Evolutionary conservation across 2,329 filamentous ascomycete species (phyloP), one percentile per base, ranked within the genome.

Genomic region (Diaporthe eres): DNA sequence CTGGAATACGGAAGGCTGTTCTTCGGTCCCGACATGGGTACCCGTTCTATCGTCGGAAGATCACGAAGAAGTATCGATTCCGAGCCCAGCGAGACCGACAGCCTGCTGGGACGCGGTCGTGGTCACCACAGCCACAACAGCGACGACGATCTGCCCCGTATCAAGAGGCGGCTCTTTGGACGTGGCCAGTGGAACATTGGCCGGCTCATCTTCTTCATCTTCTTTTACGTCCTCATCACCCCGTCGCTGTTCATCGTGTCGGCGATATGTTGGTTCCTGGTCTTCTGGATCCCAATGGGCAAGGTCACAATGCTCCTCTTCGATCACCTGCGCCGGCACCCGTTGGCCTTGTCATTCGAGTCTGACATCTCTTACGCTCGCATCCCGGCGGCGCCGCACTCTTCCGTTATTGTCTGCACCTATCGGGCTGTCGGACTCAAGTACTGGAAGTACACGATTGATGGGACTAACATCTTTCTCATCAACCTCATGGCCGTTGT

Each of bases 361-460:
- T 94, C 94, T 13, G 96, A 98, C 82, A 92, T 91, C 74, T 90
- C 92, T 75, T 94, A 94, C 81, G 92, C 94, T 37, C 93, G 96
- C 74, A 88, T 89, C 17, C 90, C 91, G 10, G 92, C 93, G 63
- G 92, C 92, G 22, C 92, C 94, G 28, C 94, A 95, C 61, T 94
- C 94, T 22, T 96, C 96, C 15, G 96, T 99, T 77, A 88, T 99
- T 25, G 89, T 99, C 47, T 99, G 97, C 89, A 99, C 97, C 8
- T 99, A 99, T 85, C 94, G 97, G 75, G 97, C 97, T 58, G 96
- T 97, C 17, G 97, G 97, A 17, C 89, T 92, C 79, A 96, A 96
- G 84, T 99, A 99, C 87, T 99, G 97, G 96, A 99, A 99, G 86
- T 99, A 99, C 85, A 99, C 97, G 5, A 89, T 99, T 75, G 97